Conservation (phyloP, 768 basidiomycete species). For the Suillus bovinus region DNA sequence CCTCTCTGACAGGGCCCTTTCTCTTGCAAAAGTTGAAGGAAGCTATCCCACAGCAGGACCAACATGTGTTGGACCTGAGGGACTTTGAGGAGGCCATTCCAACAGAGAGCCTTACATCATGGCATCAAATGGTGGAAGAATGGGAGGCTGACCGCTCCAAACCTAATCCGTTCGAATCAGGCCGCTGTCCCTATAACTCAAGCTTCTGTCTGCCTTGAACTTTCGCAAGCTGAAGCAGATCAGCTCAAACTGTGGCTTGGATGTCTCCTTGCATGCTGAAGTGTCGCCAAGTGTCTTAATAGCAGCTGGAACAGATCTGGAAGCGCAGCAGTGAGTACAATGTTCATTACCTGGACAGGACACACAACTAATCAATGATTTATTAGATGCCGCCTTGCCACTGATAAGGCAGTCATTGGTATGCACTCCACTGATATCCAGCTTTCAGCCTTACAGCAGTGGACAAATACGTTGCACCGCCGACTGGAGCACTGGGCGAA, state of each 20-base stretch:
- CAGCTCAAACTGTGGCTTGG: not conserved
- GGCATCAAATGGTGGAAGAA: slow-evolving; percentile 4
- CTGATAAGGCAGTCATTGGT: not conserved
- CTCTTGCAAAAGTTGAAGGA: slow-evolving; percentile 5
- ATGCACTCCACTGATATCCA: not conserved
- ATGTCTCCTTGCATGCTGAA: slow-evolving; percentile 15
- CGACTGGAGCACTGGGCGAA: not conserved
- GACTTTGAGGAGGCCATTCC: slow-evolving; percentile 1
- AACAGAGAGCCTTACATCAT: not conserved
- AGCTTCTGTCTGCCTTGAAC: slow-evolving; percentile 12
- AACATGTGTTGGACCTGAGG: not conserved
- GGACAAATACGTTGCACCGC: not conserved
- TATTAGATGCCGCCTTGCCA: not conserved
- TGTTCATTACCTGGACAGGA: not conserved
- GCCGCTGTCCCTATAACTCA: slow-evolving; percentile 13
- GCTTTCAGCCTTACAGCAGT: not conserved
- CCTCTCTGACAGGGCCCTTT: not conserved
- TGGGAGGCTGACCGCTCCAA: slow-evolving; percentile 12
- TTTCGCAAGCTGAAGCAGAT: slow-evolving; percentile 17
- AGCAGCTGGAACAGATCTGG: slow-evolving; percentile 16
- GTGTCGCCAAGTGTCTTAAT: slow-evolving; percentile 19
- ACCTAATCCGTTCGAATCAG: slow-evolving; percentile 14
- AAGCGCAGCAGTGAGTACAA: slow-evolving; percentile 23
- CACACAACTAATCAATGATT: not conserved
- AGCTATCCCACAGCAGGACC: not conserved